phyloP scores from a whole-genome alignment of 192 early-diverging fungal genomes.

The Umbelopsis isabellina region DNA sequence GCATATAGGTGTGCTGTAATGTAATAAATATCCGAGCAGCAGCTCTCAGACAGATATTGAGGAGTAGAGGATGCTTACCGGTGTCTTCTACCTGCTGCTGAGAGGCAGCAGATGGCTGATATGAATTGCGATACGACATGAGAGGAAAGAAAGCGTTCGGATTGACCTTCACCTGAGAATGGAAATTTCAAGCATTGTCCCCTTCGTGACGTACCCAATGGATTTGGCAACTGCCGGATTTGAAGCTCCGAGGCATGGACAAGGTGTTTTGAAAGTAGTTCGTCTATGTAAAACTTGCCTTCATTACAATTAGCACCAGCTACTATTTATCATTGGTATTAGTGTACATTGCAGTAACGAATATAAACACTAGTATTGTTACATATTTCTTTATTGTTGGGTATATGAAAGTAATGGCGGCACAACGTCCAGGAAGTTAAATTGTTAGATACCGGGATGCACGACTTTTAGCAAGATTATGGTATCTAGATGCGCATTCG shows the following conservation, averaged over 20 bases:
- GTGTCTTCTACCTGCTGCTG: slow-evolving; percentile 57
- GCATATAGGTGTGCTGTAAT: too few species aligned
- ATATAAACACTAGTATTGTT: too few species aligned
- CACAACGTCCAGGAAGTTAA: background rate
- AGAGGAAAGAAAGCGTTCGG: slow-evolving; percentile 5
- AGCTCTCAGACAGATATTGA: too few species aligned
- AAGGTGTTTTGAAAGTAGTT: too few species aligned
- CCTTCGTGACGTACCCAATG: slow-evolving; percentile 11
- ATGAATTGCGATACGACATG: slow-evolving; percentile 23
- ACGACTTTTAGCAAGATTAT: background rate
- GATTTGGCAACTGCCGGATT: background rate
- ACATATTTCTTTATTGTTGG: too few species aligned
- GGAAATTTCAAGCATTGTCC: slow-evolving; percentile 1
- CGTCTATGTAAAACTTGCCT: too few species aligned
- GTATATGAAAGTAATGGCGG: too few species aligned
- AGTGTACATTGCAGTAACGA: too few species aligned
- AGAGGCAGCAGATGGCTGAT: slow-evolving; percentile 46
- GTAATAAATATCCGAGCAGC: too few species aligned
- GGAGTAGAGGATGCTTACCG: slow-evolving; percentile 32
- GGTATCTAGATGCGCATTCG: background rate
- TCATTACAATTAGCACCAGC: too few species aligned
- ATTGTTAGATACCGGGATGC: background rate
- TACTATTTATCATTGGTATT: too few species aligned
- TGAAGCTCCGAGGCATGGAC: slow-evolving; percentile 18
- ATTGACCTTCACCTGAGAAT: slow-evolving; percentile 14